Percentiles rank a stretch among this genome's conserved stretches.
Conservation (phyloP, 1,284 basidiomycete genomes). For the Marasmius fiardii region DNA sequence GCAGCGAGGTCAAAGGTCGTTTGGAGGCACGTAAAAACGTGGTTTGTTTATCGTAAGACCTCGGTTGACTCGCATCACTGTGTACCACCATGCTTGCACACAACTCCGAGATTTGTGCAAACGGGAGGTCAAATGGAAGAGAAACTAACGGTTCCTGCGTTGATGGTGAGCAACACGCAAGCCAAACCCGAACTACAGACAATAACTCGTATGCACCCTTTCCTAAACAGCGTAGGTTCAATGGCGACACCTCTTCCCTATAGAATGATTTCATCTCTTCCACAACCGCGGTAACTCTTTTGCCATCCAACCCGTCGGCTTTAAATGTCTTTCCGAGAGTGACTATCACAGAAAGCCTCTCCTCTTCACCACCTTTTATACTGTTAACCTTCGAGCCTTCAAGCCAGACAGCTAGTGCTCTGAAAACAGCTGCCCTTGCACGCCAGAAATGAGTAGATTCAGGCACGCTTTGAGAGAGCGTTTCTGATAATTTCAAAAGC, state of each 20-base stretch:
- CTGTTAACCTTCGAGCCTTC: constrained; percentile 75
- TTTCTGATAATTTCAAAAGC: constrained; percentile 36
- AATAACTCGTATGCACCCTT: constrained; percentile 35
- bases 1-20: constrained; percentile 49
- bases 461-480: not conserved
- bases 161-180: constrained; percentile 51
- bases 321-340: constrained; percentile 38
- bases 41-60: constrained; percentile 14
- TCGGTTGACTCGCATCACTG: constrained; percentile 39
- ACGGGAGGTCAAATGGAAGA: constrained; percentile 57
- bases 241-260: constrained; percentile 7
- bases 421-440: constrained; percentile 44
- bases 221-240: constrained; percentile 26
- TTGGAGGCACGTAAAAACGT: constrained; percentile 34
- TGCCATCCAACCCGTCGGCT: constrained; percentile 30
- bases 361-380: constrained; percentile 59
- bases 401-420: constrained; percentile 62
- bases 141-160: constrained; percentile 28
- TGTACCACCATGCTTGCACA: constrained; percentile 48
- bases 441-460: constrained; percentile 11
- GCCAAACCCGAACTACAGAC: constrained; percentile 57
- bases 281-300: constrained; percentile 32
- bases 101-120: constrained; percentile 47
- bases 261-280: constrained; percentile 24
- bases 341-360: constrained; percentile 40